Percentiles rank a stretch among this genome's conserved stretches.
phyloP scores from a whole-genome alignment of 306 rosid genomes.

The Sophora flavescens region DNA sequence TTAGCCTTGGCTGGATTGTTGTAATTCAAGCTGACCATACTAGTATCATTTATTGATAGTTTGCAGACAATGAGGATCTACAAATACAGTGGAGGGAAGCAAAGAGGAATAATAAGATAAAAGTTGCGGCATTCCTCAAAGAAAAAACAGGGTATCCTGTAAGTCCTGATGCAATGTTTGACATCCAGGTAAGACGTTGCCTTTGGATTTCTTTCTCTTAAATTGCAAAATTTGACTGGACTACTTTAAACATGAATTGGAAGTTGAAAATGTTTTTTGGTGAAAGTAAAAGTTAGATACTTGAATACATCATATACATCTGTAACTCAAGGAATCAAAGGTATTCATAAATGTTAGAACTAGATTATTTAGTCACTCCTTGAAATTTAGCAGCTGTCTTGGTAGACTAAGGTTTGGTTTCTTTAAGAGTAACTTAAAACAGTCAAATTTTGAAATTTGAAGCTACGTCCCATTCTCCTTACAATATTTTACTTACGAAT shows the following conservation, averaged over 20 bases:
- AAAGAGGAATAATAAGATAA: conserved; percentile 82
- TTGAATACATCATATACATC: not conserved
- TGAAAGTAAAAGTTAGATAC: not conserved
- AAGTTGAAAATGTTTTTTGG: conserved; percentile 15
- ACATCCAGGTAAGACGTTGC: conserved; percentile 78
- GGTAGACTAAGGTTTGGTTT: not conserved
- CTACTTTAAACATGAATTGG: conserved; percentile 29
- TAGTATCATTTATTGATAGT: conserved; percentile 57
- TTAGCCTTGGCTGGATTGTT: conserved; percentile 38
- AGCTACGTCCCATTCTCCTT: conserved; percentile 8
- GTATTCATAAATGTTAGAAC: not conserved
- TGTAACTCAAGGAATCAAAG: conserved; percentile 20
- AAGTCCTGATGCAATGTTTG: conserved; percentile 94
- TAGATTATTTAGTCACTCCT: conserved; percentile 14
- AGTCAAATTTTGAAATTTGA: conserved; percentile 27
- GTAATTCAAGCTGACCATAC: conserved; percentile 43
- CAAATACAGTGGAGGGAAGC: conserved; percentile 89
- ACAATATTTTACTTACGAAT: conserved; percentile 25
- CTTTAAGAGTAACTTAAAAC: not conserved
- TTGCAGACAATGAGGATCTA: conserved; percentile 82
- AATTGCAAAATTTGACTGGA: conserved; percentile 12
- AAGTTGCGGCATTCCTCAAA: conserved; percentile 74
- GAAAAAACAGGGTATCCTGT: conserved; percentile 92
- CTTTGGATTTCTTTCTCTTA: conserved; percentile 10
- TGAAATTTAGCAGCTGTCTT: conserved; percentile 23